These are phyloP conservation scores for Cryphonectria parasitica DNA, from an alignment of 2,329 filamentous ascomycete genomes.

Conservation along the genomic window DNA sequence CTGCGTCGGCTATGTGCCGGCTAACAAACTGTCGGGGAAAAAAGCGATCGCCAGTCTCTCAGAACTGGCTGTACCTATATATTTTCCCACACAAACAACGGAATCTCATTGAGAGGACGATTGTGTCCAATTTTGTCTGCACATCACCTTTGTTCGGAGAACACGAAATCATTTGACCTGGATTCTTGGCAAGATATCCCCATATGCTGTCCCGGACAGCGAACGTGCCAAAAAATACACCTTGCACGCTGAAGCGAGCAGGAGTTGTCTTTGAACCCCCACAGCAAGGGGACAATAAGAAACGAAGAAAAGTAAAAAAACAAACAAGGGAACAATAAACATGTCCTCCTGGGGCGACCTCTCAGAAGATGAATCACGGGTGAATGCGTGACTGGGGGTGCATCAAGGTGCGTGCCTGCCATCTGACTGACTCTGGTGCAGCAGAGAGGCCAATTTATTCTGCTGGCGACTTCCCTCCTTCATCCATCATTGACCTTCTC, in stretches of 20 bases:
- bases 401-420: background rate
- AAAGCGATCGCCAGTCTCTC: too few relatives aligned
- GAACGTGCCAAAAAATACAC: background rate
- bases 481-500: background rate
- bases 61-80: too few relatives aligned
- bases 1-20: background rate
- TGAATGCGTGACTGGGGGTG: background rate
- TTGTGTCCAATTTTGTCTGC: background rate
- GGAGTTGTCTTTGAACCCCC: background rate
- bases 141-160: background rate
- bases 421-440: background rate
- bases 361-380: background rate
- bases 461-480: background rate
- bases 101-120: background rate
- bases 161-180: background rate
- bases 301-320: conserved; percentile 13
- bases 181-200: background rate
- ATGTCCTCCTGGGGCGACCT: conserved; percentile 17
- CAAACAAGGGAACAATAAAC: conserved; percentile 23
- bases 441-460: background rate
- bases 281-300: background rate
- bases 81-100: too few relatives aligned
- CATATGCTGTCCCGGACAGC: conserved; percentile 28
- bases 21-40: too few relatives aligned
- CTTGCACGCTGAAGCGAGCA: conserved; percentile 4